Evolutionary conservation across 2,329 filamentous ascomycete genomes (phyloP).

Genomic region (Colletotrichum sp.): DNA sequence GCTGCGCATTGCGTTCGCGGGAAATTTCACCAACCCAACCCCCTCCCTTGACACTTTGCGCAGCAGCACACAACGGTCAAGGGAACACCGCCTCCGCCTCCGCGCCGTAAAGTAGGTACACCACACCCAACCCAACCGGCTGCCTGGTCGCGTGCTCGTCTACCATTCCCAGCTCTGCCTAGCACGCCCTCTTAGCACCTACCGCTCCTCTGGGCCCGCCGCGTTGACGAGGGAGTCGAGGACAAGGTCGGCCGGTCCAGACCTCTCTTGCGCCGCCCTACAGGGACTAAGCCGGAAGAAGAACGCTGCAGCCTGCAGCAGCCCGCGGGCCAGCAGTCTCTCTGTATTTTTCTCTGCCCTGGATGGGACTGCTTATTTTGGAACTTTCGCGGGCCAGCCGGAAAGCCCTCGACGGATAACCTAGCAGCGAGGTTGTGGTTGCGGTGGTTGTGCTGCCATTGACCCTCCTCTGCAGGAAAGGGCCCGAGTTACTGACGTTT

Average conservation of each 20-base stretch:
- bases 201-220: not conserved
- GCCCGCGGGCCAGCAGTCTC: not conserved
- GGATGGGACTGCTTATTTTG: not conserved
- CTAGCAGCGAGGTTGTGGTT: not conserved
- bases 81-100: not conserved
- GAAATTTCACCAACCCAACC: not conserved
- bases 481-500: not conserved
- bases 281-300: constrained; percentile 5
- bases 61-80: not conserved
- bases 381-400: not conserved
- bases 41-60: not conserved
- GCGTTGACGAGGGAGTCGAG: not conserved
- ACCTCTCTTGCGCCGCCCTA: not conserved
- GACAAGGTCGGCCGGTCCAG: not conserved
- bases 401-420: not conserved
- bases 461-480: not conserved
- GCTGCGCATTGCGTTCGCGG: not conserved
- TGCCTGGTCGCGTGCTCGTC: constrained; percentile 7
- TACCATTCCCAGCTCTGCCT: not conserved
- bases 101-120: not conserved
- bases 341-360: not conserved
- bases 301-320: not conserved
- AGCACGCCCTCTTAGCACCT: not conserved
- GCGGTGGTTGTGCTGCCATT: not conserved
- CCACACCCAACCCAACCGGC: not conserved